A percentile compares a stretch with the other conserved stretches of the same genome.
These are phyloP conservation scores for Geum urbanum DNA, from an alignment of 306 rosid species.

Conservation along the genomic window DNA sequence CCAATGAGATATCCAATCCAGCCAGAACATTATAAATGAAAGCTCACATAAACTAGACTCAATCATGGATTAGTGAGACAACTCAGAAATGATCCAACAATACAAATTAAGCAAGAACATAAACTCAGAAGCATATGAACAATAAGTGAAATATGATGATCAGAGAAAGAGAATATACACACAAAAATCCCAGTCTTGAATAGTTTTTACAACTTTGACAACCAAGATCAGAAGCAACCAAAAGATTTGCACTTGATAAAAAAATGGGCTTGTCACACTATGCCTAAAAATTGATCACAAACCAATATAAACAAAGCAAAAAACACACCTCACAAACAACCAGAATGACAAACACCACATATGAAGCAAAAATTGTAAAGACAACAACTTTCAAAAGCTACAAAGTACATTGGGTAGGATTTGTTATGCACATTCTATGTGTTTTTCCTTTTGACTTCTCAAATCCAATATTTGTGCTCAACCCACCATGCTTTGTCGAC, in stretches of 20 bases:
- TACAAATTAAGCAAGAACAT: no score
- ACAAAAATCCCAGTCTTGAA: constrained; percentile 28
- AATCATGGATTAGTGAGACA: no score
- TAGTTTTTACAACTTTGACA: not conserved
- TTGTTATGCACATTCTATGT: constrained; percentile 14
- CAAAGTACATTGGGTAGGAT: constrained; percentile 10
- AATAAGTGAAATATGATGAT: not conserved
- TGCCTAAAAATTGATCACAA: constrained; percentile 4
- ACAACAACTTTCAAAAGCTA: constrained; percentile 4
- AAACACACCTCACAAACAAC: not conserved
- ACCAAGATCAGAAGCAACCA: constrained; percentile 16
- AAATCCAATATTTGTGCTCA: constrained; percentile 42
- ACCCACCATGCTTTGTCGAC: constrained; percentile 55
- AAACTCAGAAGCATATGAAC: no score
- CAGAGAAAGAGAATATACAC: not conserved
- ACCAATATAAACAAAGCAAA: constrained; percentile 4
- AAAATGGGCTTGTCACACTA: constrained; percentile 5
- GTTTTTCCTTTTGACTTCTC: constrained; percentile 6
- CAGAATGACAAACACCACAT: not conserved
- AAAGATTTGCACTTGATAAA: constrained; percentile 6
- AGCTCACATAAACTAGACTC: no score
- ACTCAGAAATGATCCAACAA: no score
- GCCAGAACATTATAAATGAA: no score
- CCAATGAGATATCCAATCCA: not conserved
- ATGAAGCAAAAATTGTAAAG: not conserved